phyloP scores from a whole-genome alignment of 805 yeast genomes.

The Metschnikowia noctiluminum region DNA sequence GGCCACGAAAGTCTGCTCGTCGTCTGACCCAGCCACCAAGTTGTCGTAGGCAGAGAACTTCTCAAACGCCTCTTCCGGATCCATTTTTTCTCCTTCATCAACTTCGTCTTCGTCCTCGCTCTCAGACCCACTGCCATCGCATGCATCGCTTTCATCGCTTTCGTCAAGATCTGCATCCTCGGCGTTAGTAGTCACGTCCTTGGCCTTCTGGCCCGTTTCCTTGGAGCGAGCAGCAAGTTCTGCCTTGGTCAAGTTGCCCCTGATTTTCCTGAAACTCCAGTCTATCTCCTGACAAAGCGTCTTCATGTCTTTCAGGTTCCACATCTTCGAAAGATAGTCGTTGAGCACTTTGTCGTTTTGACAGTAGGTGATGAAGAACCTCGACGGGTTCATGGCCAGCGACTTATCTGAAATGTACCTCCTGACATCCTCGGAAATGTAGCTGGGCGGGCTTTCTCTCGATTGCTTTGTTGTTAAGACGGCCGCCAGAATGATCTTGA shows the following conservation, averaged over 20 bases:
- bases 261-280: conserved; percentile 45
- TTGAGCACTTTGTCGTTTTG: conserved; percentile 41
- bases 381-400: conserved; percentile 41
- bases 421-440: conserved; percentile 28
- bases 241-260: conserved; percentile 42
- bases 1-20: conserved; percentile 30
- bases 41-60: conserved; percentile 36
- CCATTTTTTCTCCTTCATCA: conserved; percentile 10
- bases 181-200: conserved; percentile 18
- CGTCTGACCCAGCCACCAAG: conserved; percentile 43
- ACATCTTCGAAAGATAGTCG: conserved; percentile 44
- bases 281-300: conserved; percentile 35
- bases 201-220: conserved; percentile 20
- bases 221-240: conserved; percentile 28
- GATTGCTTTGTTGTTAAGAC: conserved; percentile 30
- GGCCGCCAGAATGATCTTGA: conserved; percentile 26
- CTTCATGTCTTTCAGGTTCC: conserved; percentile 43
- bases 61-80: conserved; percentile 28
- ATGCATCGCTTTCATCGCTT: conserved; percentile 13
- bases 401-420: conserved; percentile 26
- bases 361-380: conserved; percentile 41
- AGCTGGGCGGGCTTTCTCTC: conserved; percentile 32
- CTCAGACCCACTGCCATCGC: conserved; percentile 18
- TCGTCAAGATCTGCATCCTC: conserved; percentile 3
- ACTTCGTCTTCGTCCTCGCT: conserved; percentile 5